Conservation (phyloP, 768 basidiomycete genomes). For the Boletus subcaerulescens region DNA sequence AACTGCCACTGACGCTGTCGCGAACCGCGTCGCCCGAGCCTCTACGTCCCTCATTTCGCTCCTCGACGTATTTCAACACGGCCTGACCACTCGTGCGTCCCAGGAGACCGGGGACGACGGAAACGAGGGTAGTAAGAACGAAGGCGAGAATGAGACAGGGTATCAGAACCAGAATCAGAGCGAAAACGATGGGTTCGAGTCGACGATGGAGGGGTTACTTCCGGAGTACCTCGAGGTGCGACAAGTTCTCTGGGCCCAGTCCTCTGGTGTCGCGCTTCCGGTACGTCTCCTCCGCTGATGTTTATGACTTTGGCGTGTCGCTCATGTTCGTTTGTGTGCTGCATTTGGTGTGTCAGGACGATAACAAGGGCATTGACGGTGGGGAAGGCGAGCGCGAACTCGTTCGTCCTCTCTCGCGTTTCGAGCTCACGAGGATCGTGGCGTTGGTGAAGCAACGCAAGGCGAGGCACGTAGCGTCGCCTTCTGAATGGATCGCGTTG, state of each 20-base stretch:
- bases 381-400: slow-evolving; percentile 20
- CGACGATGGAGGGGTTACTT: slow-evolving; percentile 30
- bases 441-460: slow-evolving; percentile 14
- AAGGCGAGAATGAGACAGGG: background rate
- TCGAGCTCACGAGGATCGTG: slow-evolving; percentile 39
- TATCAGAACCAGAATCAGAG: background rate
- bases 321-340: background rate
- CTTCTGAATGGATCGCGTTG: slow-evolving; percentile 34
- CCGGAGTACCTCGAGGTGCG: slow-evolving; percentile 36
- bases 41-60: slow-evolving; percentile 18
- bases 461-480: slow-evolving; percentile 16
- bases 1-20: background rate
- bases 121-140: background rate
- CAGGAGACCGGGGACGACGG: background rate
- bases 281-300: slow-evolving; percentile 6
- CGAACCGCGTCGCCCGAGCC: slow-evolving; percentile 14
- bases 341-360: slow-evolving; percentile 2
- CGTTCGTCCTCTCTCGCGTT: slow-evolving; percentile 41
- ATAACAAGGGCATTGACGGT: background rate
- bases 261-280: slow-evolving; percentile 8
- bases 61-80: slow-evolving; percentile 18
- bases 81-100: background rate
- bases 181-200: slow-evolving; percentile 32
- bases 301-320: background rate
- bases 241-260: slow-evolving; percentile 19